Base-by-base conservation (phyloP, 176 grass and related monocot species). In the Lolium multiflorum region DNA sequence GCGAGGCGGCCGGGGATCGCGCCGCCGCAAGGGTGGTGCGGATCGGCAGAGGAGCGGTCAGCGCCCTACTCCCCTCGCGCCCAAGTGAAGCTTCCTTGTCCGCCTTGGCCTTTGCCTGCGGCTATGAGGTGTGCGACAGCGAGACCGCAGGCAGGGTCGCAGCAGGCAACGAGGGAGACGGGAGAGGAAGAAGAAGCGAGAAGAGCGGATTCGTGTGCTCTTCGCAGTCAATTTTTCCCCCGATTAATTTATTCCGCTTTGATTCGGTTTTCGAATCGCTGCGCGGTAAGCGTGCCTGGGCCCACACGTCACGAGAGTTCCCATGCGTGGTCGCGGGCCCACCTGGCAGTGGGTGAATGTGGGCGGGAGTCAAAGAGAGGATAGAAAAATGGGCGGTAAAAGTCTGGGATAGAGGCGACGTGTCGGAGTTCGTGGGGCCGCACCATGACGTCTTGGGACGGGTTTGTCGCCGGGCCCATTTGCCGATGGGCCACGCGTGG, bases 181-280 rank as follows among this genome's bases (percentile, higher is more conserved):
- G n/a, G n/a, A n/a, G 37, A 82, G 26, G 65, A 38, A 13, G 65
- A 38, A 13, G 46, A 52, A 68, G 79, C 63, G 66, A 69, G 64
- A 50, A 48, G 7, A 64, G 11, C 24, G 12, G 76, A 37, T 38
- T 74, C 80, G 83, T 77, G 82, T n/a, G n/a, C n/a, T n/a, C n/a
- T n/a, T n/a, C 86, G 77, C 41, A 22, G 82, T 88, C 31, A 74
- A n/a, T 4, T 24, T 12, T 44, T 1, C 6, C 14, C 2, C n/a
- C 6, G 41, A 43, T 26, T 74, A 16, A 50, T 5, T 26, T 75
- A 50, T 1, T 14, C 15, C 20, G 26, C 15, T 5, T 48, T 11
- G 52, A 44, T 64, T 72, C 13, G 58, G 31, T 71, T 87, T 91
- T 82, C 86, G 71, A 91, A 91, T 64, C 82, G 43, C 44, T 4